Evolutionary conservation across 2,329 filamentous ascomycete species (phyloP).

Genomic region (Claviceps pusilla): DNA sequence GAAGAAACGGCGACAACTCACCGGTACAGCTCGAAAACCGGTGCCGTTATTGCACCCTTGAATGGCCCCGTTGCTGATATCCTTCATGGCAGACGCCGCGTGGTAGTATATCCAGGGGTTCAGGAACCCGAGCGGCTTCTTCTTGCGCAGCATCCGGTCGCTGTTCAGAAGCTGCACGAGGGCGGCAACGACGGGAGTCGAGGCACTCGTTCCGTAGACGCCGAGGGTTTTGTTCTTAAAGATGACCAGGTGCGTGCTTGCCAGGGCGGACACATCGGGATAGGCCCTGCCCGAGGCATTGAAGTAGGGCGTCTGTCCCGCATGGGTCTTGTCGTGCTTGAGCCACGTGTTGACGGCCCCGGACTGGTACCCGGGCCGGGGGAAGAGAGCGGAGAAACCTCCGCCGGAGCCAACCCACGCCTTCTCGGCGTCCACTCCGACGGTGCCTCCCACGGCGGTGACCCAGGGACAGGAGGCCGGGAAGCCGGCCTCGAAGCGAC

Average conservation of each 20-base stretch:
- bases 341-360: constrained; percentile 1
- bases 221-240: neutral
- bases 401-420: constrained; percentile 1
- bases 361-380: constrained; percentile 2
- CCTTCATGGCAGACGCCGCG: constrained; percentile 1
- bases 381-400: constrained; percentile 3
- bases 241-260: neutral
- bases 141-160: neutral
- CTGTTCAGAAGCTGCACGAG: constrained; percentile 3
- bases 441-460: constrained; percentile 4
- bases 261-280: constrained; percentile 3
- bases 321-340: constrained; percentile 1
- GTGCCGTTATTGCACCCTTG: neutral
- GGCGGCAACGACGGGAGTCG: constrained; percentile 2
- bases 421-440: neutral
- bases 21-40: constrained; percentile 3
- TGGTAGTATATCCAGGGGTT: constrained; percentile 1
- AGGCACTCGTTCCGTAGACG: constrained; percentile 3
- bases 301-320: neutral
- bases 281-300: constrained; percentile 1
- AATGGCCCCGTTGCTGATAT: neutral
- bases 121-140: constrained; percentile 4
- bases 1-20: neutral
- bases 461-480: constrained; percentile 35
- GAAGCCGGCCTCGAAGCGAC: constrained; percentile 22